Evolutionary conservation across 2,329 filamentous ascomycete species (phyloP).

Genomic region (Neocatenulostroma microsporum): DNA sequence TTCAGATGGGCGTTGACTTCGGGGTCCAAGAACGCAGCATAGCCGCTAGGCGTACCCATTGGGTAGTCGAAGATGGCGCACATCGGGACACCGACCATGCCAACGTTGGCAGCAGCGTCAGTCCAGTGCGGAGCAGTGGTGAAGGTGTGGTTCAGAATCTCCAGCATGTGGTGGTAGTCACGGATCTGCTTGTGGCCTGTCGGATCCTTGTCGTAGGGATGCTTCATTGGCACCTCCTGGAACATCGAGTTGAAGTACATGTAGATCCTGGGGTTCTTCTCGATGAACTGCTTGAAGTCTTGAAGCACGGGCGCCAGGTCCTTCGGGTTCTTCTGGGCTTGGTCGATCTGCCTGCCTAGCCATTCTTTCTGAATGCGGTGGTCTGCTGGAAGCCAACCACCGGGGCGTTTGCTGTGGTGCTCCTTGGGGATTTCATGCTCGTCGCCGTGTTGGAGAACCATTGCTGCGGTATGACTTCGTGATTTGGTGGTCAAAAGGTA

Average conservation of each 20-base stretch:
- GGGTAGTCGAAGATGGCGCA: conserved; percentile 53
- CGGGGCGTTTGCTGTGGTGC: conserved; percentile 41
- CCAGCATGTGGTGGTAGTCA: conserved; percentile 59
- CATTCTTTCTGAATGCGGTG: conserved; percentile 55
- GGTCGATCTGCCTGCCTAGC: conserved; percentile 50
- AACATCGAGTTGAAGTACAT: conserved; percentile 62
- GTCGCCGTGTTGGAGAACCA: conserved; percentile 30
- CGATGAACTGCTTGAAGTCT: conserved; percentile 61
- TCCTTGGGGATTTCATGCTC: conserved; percentile 46
- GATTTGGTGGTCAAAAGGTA: too few species aligned
- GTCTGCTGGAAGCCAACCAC: conserved; percentile 58
- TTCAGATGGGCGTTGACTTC: conserved; percentile 48
- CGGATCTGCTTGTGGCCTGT: conserved; percentile 56
- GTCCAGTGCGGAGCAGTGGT: conserved; percentile 36
- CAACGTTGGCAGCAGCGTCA: conserved; percentile 30
- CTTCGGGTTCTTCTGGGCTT: conserved; percentile 46
- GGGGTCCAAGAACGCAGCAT: conserved; percentile 46
- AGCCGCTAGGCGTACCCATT: conserved; percentile 49
- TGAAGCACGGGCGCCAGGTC: conserved; percentile 52
- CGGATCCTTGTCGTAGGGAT: conserved; percentile 54
- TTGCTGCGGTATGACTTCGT: too few species aligned
- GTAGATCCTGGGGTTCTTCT: conserved; percentile 54
- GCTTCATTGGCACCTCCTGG: conserved; percentile 52
- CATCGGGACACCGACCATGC: conserved; percentile 50
- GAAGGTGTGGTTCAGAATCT: conserved; percentile 53